phyloP scores from a whole-genome alignment of 1,284 basidiomycete species.

The Earliella scabrosa region DNA sequence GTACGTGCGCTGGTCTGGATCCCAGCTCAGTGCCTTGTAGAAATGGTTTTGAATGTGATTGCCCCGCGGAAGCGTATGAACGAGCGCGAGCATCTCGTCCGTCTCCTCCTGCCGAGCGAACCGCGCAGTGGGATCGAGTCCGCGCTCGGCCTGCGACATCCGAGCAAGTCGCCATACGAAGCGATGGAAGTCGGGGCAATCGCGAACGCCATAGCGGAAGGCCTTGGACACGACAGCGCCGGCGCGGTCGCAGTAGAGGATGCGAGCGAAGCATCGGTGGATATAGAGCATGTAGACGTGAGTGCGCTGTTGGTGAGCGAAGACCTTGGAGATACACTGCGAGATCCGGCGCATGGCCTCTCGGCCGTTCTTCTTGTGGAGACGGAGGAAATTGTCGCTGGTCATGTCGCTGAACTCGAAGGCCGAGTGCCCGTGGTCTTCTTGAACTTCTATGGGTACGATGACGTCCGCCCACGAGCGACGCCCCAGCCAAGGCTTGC shows the following conservation, averaged over 20 bases:
- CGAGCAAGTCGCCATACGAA: slow-evolving; percentile 28
- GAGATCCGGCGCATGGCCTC: slow-evolving; percentile 12
- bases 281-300: slow-evolving; percentile 22
- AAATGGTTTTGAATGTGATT: neutral
- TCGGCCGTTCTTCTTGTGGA: too few species aligned
- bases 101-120: slow-evolving; percentile 5
- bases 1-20: neutral
- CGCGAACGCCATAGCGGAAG: slow-evolving; percentile 14
- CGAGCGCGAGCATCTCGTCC: neutral
- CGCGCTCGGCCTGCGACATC: slow-evolving; percentile 17
- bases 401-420: slow-evolving; percentile 1
- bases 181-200: neutral
- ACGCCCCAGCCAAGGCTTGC: neutral
- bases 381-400: neutral
- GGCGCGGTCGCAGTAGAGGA: slow-evolving; percentile 27
- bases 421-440: neutral
- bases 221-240: slow-evolving; percentile 20
- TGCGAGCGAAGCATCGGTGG: slow-evolving; percentile 6
- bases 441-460: neutral
- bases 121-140: slow-evolving; percentile 25
- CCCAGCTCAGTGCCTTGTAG: neutral
- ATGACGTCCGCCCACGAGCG: neutral
- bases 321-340: slow-evolving; percentile 10
- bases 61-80: neutral
- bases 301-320: slow-evolving; percentile 23